Conservation (phyloP, 208 protist genomes). For the Giardia muris region DNA sequence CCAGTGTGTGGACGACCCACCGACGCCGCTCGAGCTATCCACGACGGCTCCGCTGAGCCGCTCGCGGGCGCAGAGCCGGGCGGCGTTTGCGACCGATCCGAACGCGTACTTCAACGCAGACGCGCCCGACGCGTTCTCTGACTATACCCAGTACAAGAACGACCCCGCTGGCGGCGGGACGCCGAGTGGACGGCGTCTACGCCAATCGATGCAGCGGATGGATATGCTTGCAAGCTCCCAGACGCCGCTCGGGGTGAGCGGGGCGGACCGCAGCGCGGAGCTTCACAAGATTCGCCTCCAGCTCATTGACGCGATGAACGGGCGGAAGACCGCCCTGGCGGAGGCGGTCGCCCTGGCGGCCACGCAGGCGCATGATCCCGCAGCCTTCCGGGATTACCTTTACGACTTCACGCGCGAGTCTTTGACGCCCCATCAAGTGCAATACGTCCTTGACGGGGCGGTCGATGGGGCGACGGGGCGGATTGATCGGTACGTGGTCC, state of each 20-base stretch:
- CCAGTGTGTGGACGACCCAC: background rate
- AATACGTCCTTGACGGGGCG: background rate
- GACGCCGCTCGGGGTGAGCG: background rate
- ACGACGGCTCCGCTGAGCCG: background rate
- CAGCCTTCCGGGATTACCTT: background rate
- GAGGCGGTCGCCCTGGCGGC: background rate
- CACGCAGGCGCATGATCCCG: background rate
- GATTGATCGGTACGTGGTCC: background rate
- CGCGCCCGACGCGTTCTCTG: background rate
- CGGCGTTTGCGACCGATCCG: background rate
- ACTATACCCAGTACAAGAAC: background rate
- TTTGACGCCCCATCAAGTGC: background rate
- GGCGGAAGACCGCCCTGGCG: background rate
- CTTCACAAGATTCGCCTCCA: background rate
- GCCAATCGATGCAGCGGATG: background rate
- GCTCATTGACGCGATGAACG: background rate
- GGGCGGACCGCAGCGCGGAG: background rate
- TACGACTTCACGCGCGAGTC: background rate
- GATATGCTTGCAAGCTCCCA: background rate
- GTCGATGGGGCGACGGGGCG: background rate
- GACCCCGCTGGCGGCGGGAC: background rate
- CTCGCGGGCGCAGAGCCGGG: background rate
- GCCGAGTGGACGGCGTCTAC: background rate
- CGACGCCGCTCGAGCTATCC: background rate
- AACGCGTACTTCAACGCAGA: background rate